These are phyloP conservation scores for Fusarium mangiferae DNA, from an alignment of 2,329 filamentous ascomycete species.

Conservation along the genomic window DNA sequence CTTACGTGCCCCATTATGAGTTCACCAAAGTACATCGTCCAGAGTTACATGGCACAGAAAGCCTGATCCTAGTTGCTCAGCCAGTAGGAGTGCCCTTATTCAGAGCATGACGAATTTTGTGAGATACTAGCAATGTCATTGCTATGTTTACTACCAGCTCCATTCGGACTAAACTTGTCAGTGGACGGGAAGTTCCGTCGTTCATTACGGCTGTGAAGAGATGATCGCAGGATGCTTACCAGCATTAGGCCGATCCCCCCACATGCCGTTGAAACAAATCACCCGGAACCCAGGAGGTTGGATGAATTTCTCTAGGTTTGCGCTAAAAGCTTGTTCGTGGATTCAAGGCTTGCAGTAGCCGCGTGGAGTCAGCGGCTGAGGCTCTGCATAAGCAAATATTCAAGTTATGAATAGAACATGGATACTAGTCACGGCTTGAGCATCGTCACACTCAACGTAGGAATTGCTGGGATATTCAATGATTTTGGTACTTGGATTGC, in stretches of 20 bases:
- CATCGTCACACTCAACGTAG: accelerated
- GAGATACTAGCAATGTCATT: neutral
- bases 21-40: neutral
- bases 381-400: neutral
- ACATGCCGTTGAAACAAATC: neutral
- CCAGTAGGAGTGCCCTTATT: neutral
- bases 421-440: accelerated
- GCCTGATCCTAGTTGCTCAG: neutral
- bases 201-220: neutral
- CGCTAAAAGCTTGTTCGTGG: neutral
- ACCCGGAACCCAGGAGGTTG: neutral
- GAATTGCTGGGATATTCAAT: accelerated
- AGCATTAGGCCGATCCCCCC: neutral
- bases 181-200: neutral
- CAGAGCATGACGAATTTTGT: neutral
- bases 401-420: neutral
- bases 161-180: neutral
- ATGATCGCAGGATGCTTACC: neutral
- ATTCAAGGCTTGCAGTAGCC: neutral
- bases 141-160: neutral
- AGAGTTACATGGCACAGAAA: neutral
- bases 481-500: accelerated
- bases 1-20: neutral
- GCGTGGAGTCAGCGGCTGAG: neutral
- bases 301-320: neutral